Evolutionary conservation across 345 rosid genomes (phyloP).

Genomic region (Pelargonium nanum): DNA sequence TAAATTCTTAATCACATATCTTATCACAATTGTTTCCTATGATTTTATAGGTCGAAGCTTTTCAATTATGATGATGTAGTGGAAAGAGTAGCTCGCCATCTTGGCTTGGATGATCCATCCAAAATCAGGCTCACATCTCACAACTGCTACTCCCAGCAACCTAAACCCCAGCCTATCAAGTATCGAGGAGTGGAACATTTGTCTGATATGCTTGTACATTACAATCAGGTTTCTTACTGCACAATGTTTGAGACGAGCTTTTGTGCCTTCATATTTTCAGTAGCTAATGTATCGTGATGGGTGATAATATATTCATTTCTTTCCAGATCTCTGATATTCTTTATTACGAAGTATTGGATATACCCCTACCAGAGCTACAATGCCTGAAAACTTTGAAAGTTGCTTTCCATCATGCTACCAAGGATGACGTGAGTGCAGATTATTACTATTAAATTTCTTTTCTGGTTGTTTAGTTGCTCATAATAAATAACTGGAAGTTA

Average conservation of each 20-base stretch:
- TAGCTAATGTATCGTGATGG: constrained; percentile 5
- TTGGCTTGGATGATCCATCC: constrained; percentile 61
- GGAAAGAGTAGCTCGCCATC: constrained; percentile 47
- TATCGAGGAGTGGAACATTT: constrained; percentile 55
- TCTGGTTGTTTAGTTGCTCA: constrained; percentile 16
- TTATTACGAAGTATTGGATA: constrained; percentile 70
- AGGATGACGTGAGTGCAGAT: constrained; percentile 45
- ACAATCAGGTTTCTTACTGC: constrained; percentile 44
- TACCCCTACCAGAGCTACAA: constrained; percentile 72
- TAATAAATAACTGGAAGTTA: not conserved
- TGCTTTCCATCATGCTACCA: constrained; percentile 59
- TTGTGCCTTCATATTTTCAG: not conserved
- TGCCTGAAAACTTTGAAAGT: constrained; percentile 62
- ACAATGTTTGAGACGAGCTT: constrained; percentile 7
- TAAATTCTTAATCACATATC: not conserved
- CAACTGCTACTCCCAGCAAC: constrained; percentile 77
- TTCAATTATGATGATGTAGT: constrained; percentile 68
- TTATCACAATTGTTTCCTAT: not conserved
- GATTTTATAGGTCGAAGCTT: constrained; percentile 42
- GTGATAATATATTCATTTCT: constrained; percentile 1
- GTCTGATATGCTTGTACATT: constrained; percentile 65
- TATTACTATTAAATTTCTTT: not conserved
- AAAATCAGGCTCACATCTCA: constrained; percentile 68
- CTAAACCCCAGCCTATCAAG: constrained; percentile 69
- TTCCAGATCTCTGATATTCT: constrained; percentile 56